Conservation (phyloP, 805 yeast species). For the Saturnispora quitensis region DNA sequence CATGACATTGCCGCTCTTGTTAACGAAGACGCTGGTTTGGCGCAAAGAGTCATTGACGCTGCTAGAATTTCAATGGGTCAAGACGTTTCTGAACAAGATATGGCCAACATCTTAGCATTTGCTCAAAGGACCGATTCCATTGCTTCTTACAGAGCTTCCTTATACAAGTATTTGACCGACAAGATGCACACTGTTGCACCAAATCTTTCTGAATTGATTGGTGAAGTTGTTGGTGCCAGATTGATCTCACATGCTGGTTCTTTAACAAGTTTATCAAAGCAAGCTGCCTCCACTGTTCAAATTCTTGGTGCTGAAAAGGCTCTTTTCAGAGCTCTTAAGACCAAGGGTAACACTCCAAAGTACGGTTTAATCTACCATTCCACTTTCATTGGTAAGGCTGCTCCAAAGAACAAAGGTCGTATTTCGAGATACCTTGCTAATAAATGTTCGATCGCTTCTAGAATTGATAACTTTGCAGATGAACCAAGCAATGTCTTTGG, state of each 20-base stretch:
- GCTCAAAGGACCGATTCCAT: slow-evolving; percentile 90
- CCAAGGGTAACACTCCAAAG: slow-evolving; percentile 94
- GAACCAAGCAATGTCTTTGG: slow-evolving; percentile 89
- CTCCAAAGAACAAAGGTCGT: slow-evolving; percentile 97
- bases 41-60: slow-evolving; percentile 86
- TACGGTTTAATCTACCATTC: slow-evolving; percentile 94
- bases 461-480: slow-evolving; percentile 96
- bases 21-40: slow-evolving; percentile 86
- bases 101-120: slow-evolving; percentile 82
- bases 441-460: slow-evolving; percentile 97
- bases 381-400: slow-evolving; percentile 87
- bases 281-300: slow-evolving; percentile 98
- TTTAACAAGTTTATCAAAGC: slow-evolving; percentile 89
- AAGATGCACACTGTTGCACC: slow-evolving; percentile 99
- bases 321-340: slow-evolving; percentile 88
- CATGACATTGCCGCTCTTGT: slow-evolving; percentile 88
- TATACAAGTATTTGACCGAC: slow-evolving; percentile 80
- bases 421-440: slow-evolving; percentile 97
- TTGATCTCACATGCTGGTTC: slow-evolving; percentile 98
- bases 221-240: slow-evolving; percentile 98
- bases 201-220: slow-evolving; percentile 89
- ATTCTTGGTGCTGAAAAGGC: slow-evolving; percentile 97
- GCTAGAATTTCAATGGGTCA: slow-evolving; percentile 99
- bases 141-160: slow-evolving; percentile 78
- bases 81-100: slow-evolving; percentile 90